Base-by-base conservation (phyloP, 1,139 yeast species). In the Pneumocystis canis region DNA sequence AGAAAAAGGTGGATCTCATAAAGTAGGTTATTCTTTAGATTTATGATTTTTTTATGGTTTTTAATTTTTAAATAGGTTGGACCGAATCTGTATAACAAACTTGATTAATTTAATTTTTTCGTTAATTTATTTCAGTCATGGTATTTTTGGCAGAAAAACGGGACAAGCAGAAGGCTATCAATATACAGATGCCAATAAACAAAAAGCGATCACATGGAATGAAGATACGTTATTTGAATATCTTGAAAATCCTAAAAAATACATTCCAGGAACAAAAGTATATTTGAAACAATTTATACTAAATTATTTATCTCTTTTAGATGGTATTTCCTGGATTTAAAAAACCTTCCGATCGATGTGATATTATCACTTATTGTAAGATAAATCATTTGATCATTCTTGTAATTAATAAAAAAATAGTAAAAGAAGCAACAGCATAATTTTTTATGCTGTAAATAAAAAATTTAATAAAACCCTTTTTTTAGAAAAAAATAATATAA, bases 281-380 rank as follows among this genome's bases (percentile, higher is more conserved):
- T 9, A 2, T 25, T 47, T 25, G 25, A 11, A 25, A 47, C 11
- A 47, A 47, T 25, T 25, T 25, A 20, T 5, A 11, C 9, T 47
- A 25, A 47, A 25, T 7, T 47, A 11, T 25, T 47, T 25, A 47
- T n/a, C 25, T 11, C 7, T 47, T 11, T 25, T 47, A 47, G 54
- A 92, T 92, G 98, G 98, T 98, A 70, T 92, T 92, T 74, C 98
- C 97, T 81, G 98, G 98, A 80, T 85, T 92, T 79, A 92, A 92
- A 92, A 92, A 92, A 84, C 84, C 90, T 70, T 92, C 89, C 87
- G 98, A 92, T 83, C 89, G 97, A 85, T 87, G 89, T 80, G 97
- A 92, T 77, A 82, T 92, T 78, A 79, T 92, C 73, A 83, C 98
- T 72, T 92, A 89, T 87, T 35, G 65, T 59, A 60, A 62, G 57